A percentile compares a stretch with the other conserved stretches of the same genome.
These are phyloP conservation scores for Neotropicomus parvogracilis DNA, from an alignment of 1,284 basidiomycete species.

Conservation along the genomic window DNA sequence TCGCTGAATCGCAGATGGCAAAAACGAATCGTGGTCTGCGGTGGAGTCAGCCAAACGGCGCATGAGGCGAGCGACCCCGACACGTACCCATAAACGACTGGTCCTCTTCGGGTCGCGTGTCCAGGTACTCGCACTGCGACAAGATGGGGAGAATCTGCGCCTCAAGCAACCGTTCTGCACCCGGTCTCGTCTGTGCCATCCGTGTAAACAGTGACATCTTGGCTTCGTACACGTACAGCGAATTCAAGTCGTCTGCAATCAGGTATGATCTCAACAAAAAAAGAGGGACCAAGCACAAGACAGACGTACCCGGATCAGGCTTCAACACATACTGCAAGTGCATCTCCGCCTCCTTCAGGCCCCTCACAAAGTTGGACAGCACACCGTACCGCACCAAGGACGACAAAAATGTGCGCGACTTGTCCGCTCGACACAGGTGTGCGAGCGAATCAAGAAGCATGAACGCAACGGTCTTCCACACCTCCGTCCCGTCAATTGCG, in stretches of 20 bases:
- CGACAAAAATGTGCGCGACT: constrained; percentile 53
- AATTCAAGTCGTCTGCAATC: constrained; percentile 76
- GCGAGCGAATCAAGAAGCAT: constrained; percentile 79
- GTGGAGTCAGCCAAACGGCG: not conserved
- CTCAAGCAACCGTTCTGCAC: constrained; percentile 85
- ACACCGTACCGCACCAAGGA: constrained; percentile 76
- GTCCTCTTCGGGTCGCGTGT: constrained; percentile 76
- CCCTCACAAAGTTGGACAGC: constrained; percentile 78
- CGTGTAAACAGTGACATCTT: constrained; percentile 88
- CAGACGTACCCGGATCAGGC: constrained; percentile 77
- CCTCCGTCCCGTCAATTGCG: constrained; percentile 90
- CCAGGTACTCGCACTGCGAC: constrained; percentile 84
- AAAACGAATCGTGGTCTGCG: constrained; percentile 78
- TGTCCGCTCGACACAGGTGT: constrained; percentile 62
- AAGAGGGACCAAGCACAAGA: not conserved
- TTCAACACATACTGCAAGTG: constrained; percentile 79
- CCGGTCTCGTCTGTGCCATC: constrained; percentile 76
- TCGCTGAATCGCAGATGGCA: constrained; percentile 82
- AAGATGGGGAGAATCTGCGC: constrained; percentile 76
- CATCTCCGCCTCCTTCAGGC: constrained; percentile 79
- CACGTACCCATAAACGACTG: constrained; percentile 75
- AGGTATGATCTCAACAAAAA: not conserved
- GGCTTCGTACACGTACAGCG: constrained; percentile 93
- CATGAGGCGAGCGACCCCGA: not conserved
- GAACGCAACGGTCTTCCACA: constrained; percentile 95